Base-by-base conservation (phyloP, 345 rosid species). In the Salix brachista region DNA sequence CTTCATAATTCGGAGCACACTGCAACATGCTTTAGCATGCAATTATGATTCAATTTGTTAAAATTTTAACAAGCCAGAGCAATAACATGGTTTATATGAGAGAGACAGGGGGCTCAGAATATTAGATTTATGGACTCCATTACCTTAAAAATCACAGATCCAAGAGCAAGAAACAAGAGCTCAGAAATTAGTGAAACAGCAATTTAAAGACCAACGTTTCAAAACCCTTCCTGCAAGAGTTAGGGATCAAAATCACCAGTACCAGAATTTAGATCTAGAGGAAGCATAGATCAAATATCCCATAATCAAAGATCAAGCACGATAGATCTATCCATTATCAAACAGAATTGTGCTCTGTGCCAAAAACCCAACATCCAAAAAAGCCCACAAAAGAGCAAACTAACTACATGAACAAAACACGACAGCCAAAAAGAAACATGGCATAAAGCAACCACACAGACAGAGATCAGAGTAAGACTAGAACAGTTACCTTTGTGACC, bases 41-140 rank as follows among this genome's bases (percentile, higher is more conserved):
- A 37, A 37, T 72, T 10, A 72, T n/a, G 30, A 72, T 32, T 23
- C 23, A 37, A 25, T 13, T 44, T 10, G 26, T 62, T 74, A 46
- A 28, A 48, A 65, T 7, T 65, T 46, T n/a, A 21, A 50, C 36
- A 58, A 75, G 4, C 39, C 66, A 67, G 26, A 66, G 23, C 28
- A 23, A 16, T 60, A 25, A 25, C 8, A 73, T 37, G 42, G 32
- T 12, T 58, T n/a, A 17, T 6, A 10, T 26, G 19, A 23, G 13
- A 37, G 36, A 60, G 23, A 25, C 52, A 25, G 6, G 14, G 26
- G 56, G 62, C 70, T 44, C 39, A 44, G 1, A 32, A 9, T 56
- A 17, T 23, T 56, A 26, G 52, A 56, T 76, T 54, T n/a, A 73
- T 64, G 28, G 19, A 67, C 19, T 75, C 77, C 71, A n/a, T 36